phyloP scores from a whole-genome alignment of 345 rosid genomes.

The Capsella bursapastoris region DNA sequence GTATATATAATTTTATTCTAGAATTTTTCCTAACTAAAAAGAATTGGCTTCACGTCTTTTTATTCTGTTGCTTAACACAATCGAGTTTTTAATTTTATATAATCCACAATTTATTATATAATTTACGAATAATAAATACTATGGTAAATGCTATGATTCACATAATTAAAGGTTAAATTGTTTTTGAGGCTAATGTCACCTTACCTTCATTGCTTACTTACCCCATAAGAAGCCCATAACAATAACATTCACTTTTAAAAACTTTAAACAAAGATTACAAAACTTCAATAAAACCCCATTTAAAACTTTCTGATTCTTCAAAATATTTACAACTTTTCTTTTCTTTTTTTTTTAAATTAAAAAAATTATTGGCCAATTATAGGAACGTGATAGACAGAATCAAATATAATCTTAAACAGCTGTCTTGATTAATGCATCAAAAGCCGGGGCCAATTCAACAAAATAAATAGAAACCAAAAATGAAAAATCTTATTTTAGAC shows the following conservation, averaged over 20 bases:
- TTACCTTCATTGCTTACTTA: not conserved
- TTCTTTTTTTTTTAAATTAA: not conserved
- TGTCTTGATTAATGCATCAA: conserved; percentile 40
- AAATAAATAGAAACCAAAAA: not conserved
- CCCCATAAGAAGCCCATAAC: conserved; percentile 10
- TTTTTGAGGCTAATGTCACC: not conserved
- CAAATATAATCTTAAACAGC: conserved; percentile 28
- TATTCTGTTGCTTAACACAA: not conserved
- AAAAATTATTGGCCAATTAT: conserved; percentile 17
- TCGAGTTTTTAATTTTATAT: not conserved
- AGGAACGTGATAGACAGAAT: conserved; percentile 33
- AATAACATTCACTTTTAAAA: conserved; percentile 6
- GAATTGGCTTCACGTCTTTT: conserved; percentile 33
- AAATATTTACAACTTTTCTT: conserved; percentile 3
- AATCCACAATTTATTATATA: conserved; percentile 3
- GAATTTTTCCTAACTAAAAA: not conserved
- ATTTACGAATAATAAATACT: not conserved
- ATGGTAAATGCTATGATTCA: not conserved
- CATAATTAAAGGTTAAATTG: not conserved
- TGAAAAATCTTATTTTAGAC: conserved; percentile 19
- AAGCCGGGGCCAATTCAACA: conserved; percentile 35
- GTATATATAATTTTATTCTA: not conserved
- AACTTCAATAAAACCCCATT: not conserved
- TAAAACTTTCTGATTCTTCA: not conserved
- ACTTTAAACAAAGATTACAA: not conserved